Base-by-base conservation (phyloP, 768 basidiomycete species). In the Xerocomellus chrysenteron region DNA sequence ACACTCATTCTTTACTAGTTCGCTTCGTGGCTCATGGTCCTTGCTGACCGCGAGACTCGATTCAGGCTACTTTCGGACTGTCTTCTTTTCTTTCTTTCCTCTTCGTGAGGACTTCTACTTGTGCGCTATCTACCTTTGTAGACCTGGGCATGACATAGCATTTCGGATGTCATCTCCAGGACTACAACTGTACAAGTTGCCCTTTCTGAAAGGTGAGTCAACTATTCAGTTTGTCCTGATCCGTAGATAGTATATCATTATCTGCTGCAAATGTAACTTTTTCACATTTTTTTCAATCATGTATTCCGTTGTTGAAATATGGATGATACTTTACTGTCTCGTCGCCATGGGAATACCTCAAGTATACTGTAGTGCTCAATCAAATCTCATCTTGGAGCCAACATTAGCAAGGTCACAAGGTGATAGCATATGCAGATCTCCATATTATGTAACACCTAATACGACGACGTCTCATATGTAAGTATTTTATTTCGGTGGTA, bases 1-100 rank as follows among this genome's bases (percentile, higher is more conserved):
- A 5, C 24, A 14, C 32, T 43, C 50, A 56, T 54, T 54, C 62
- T 67, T 71, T 33, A n/a, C n/a, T n/a, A 60, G 69, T 73, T 69
- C 61, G 58, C 69, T 73, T 71, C 33, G 67, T 59, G 58, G 69
- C 62, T 56, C 71, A 52, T 24, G 47, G 50, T 54, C 43, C 35
- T 51, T 8, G 53, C 44, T 46, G 47, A 37, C 43, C 16, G 52
- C 44, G 61, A 56, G 68, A 74, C 71, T 71, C 66, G 68, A 73
- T 62, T 74, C 71, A 71, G 71, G 71, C 73, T 73, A 73, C 56
- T 71, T 65, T 69, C 30, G 57, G 57, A 26, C 62, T 71, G 65
- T 68, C 49, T 35, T 57, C 48, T 50, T 46, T 21, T 17, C 19
- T 4, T 17, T 6, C 26, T 21, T 16, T 17, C 52, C 55, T 55